Percentiles rank a stretch among this genome's conserved stretches.
phyloP scores from a whole-genome alignment of 306 rosid species.

The Cicer judaicum region DNA sequence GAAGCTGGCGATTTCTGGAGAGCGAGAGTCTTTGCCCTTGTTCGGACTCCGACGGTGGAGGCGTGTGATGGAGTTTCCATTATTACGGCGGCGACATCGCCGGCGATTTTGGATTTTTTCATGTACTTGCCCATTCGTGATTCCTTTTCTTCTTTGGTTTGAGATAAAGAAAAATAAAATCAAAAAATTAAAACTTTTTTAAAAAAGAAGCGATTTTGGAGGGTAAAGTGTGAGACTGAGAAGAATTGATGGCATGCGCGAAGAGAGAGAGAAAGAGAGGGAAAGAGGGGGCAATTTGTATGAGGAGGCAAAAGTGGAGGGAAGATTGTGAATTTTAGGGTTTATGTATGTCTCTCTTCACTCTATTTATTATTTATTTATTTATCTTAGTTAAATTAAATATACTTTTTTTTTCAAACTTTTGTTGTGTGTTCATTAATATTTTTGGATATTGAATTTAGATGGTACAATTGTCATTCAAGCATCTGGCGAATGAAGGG shows the following conservation, averaged over 20 bases:
- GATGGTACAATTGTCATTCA: no score
- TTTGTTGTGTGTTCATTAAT: no score
- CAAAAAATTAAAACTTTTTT: background rate
- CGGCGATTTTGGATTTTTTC: conserved; percentile 69
- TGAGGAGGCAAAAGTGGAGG: conserved; percentile 18
- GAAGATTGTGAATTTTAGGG: conserved; percentile 37
- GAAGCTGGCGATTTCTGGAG: conserved; percentile 47
- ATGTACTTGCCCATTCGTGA: conserved; percentile 74
- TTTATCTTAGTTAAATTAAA: no score
- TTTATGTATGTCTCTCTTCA: no score
- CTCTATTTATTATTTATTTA: no score
- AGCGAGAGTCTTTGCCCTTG: conserved; percentile 78
- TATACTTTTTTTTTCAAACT: no score
- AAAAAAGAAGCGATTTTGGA: background rate
- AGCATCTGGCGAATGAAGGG: no score
- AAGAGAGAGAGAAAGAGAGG: conserved; percentile 1
- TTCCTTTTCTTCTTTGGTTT: background rate
- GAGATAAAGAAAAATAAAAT: background rate
- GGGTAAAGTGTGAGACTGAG: background rate
- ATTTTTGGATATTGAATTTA: no score
- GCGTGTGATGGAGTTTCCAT: conserved; percentile 64
- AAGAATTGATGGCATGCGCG: background rate
- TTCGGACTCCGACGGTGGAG: conserved; percentile 67
- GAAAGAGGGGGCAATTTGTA: conserved; percentile 13
- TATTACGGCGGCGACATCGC: conserved; percentile 55